These are phyloP conservation scores for Starmerella floricola DNA, from an alignment of 805 yeast genomes.

Conservation along the genomic window DNA sequence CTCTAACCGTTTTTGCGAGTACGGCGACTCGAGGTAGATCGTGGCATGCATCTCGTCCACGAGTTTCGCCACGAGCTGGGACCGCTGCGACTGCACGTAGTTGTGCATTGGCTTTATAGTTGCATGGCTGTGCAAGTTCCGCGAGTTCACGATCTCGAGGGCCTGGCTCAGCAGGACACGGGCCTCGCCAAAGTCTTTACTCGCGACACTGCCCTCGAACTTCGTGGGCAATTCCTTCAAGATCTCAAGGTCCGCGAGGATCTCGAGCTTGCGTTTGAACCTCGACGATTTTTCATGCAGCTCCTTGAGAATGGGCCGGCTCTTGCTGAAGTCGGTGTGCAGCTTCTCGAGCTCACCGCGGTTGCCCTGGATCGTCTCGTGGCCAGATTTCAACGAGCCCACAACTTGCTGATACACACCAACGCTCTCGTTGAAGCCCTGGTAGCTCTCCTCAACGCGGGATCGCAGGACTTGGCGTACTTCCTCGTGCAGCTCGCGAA, in stretches of 20 bases:
- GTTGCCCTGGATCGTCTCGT: slow-evolving; percentile 40
- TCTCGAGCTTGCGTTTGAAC: slow-evolving; percentile 56
- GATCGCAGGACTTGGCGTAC: slow-evolving; percentile 47
- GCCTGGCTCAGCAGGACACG: slow-evolving; percentile 42
- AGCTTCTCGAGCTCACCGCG: slow-evolving; percentile 40
- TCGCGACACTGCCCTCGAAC: slow-evolving; percentile 56
- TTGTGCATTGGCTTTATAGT: slow-evolving; percentile 27
- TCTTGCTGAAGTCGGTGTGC: slow-evolving; percentile 38
- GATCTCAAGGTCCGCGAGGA: slow-evolving; percentile 53
- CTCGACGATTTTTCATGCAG: slow-evolving; percentile 50
- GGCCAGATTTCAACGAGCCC: slow-evolving; percentile 51
- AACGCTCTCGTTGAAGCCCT: slow-evolving; percentile 71
- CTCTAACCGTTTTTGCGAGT: slow-evolving; percentile 21
- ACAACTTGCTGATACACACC: slow-evolving; percentile 72
- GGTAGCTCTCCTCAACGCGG: slow-evolving; percentile 53
- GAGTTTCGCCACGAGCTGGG: slow-evolving; percentile 49
- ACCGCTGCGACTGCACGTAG: slow-evolving; percentile 30
- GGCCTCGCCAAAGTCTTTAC: slow-evolving; percentile 56
- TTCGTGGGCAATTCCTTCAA: slow-evolving; percentile 47
- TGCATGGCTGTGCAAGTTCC: slow-evolving; percentile 25
- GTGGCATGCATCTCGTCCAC: slow-evolving; percentile 66
- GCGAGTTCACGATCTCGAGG: slow-evolving; percentile 27
- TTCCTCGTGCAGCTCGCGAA: slow-evolving; percentile 44
- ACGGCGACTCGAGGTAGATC: slow-evolving; percentile 45
- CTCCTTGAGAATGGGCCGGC: slow-evolving; percentile 49